These are phyloP conservation scores for Apiospora koreana DNA, from an alignment of 2,329 filamentous ascomycete genomes.

Conservation along the genomic window DNA sequence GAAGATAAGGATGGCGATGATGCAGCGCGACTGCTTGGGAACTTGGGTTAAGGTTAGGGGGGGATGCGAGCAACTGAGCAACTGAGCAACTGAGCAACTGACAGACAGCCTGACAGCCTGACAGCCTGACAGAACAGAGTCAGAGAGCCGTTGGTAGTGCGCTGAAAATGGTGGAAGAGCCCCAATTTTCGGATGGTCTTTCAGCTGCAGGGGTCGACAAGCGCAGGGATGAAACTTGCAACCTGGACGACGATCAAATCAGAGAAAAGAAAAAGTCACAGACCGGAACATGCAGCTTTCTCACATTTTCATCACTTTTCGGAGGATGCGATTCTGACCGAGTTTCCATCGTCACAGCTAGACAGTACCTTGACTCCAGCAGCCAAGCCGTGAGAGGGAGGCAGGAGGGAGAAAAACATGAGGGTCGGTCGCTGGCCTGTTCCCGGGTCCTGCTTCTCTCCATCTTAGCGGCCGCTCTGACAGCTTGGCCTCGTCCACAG, in stretches of 20 bases:
- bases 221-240: neutral
- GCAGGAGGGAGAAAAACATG: neutral
- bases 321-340: too few species aligned
- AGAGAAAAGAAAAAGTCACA: neutral
- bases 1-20: neutral
- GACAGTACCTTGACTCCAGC: neutral
- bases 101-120: too few species aligned
- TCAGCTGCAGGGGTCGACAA: neutral
- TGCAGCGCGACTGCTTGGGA: too few species aligned
- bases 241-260: slow-evolving; percentile 7
- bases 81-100: too few species aligned
- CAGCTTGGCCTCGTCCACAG: neutral
- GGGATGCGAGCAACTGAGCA: too few species aligned
- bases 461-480: neutral
- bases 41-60: too few species aligned
- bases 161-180: neutral
- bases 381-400: neutral
- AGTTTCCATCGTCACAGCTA: too few species aligned
- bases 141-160: neutral
- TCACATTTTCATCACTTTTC: neutral
- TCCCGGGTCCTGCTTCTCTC: neutral
- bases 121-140: too few species aligned
- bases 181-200: neutral
- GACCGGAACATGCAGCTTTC: neutral
- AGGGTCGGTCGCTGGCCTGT: neutral